Conservation (phyloP, 345 rosid species). For the Aquilaria yunnanensis region DNA sequence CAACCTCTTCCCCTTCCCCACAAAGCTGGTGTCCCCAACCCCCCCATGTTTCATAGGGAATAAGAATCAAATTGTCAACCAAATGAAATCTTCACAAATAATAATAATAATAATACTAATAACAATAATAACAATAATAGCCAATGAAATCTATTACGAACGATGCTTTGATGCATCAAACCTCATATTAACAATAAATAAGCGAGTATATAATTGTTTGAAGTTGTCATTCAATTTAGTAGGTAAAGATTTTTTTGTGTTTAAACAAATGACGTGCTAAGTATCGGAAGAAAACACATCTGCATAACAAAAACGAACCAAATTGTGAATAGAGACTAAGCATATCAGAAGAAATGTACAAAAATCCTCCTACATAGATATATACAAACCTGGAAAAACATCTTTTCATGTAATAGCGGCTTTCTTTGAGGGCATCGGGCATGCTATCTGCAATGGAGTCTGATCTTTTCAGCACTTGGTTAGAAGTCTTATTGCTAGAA, state of each 20-base stretch:
- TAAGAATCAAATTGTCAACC: background rate
- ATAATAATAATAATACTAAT: too few species aligned
- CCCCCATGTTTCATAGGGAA: background rate
- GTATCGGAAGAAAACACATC: too few species aligned
- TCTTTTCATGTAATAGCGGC: slow-evolving; percentile 70
- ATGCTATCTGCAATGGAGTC: slow-evolving; percentile 73
- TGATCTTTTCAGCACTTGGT: slow-evolving; percentile 37
- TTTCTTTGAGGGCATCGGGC: slow-evolving; percentile 83
- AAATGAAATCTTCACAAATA: background rate
- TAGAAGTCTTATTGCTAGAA: slow-evolving; percentile 27
- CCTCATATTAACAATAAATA: too few species aligned
- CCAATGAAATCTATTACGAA: too few species aligned
- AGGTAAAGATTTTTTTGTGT: too few species aligned
- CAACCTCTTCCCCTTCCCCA: slow-evolving; percentile 55
- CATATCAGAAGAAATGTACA: background rate
- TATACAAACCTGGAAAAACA: slow-evolving; percentile 59
- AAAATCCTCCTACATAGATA: background rate
- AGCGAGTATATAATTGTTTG: too few species aligned
- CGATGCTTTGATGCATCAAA: too few species aligned
- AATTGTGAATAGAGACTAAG: background rate
- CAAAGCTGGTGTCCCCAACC: slow-evolving; percentile 28
- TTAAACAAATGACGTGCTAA: too few species aligned
- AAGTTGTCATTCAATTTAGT: too few species aligned
- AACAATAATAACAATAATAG: too few species aligned
- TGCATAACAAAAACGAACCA: background rate